These are phyloP conservation scores for Cystobasidium tubakii DNA, from an alignment of 768 basidiomycete genomes.

Conservation along the genomic window DNA sequence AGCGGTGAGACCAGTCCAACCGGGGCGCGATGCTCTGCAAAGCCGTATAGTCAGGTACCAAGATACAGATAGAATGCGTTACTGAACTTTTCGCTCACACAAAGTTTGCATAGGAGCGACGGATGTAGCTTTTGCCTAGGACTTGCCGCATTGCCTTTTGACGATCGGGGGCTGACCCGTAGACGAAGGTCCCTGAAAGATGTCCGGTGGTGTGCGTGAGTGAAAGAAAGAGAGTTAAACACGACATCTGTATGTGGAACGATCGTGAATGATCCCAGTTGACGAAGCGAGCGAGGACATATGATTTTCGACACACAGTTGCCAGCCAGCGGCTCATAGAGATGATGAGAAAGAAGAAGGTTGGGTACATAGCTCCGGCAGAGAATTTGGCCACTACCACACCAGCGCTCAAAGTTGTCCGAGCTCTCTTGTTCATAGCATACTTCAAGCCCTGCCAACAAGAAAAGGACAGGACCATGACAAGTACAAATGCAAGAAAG, in stretches of 20 bases:
- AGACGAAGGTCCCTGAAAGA: slow-evolving; percentile 8
- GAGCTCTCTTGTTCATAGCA: not conserved
- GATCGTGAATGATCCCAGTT: slow-evolving; percentile 24
- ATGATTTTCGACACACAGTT: slow-evolving; percentile 12
- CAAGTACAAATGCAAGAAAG: slow-evolving; percentile 16
- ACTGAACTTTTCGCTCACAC: no score
- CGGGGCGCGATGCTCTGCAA: not conserved
- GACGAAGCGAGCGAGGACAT: slow-evolving; percentile 5
- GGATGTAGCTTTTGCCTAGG: not conserved
- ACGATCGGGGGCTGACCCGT: not conserved
- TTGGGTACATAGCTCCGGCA: slow-evolving; percentile 18
- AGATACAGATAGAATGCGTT: no score
- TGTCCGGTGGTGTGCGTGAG: not conserved
- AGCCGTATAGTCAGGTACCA: not conserved
- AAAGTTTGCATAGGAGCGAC: not conserved
- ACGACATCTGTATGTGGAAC: slow-evolving; percentile 18
- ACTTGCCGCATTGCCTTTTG: not conserved
- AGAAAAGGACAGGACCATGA: not conserved
- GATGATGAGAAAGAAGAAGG: slow-evolving; percentile 25
- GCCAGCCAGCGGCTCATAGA: slow-evolving; percentile 26
- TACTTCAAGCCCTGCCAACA: slow-evolving; percentile 16
- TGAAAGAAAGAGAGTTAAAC: slow-evolving; percentile 1
- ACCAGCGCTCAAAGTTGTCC: not conserved
- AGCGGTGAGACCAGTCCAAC: slow-evolving; percentile 19
- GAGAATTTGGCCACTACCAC: slow-evolving; percentile 9